Base-by-base conservation (phyloP, 2,329 filamentous ascomycete genomes). In the Aspergillus sojae region DNA sequence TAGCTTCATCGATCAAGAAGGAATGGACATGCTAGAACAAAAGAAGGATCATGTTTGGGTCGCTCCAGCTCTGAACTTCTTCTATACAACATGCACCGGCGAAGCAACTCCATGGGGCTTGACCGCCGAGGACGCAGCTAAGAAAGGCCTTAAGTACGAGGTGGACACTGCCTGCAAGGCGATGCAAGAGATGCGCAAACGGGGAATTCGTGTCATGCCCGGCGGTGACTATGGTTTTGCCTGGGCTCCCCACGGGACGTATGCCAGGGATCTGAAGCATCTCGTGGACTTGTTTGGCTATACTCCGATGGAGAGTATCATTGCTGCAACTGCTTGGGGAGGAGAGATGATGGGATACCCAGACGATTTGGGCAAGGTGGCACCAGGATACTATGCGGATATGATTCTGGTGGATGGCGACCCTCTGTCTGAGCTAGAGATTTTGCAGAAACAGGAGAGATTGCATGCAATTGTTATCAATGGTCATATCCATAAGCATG, bases 201-300 rank as follows among this genome's bases (percentile, higher is more conserved):
- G 80, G n/a, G 80, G 80, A 19, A 80, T 82, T 46, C 71, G 72
- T 0, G 76, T 82, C 0, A 69, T 82, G 2, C 80, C 80, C 5
- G 80, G 79, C 16, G 80, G 77, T 28, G 79, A 82, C 65, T 82
- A 80, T 50, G 79, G 79, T 1, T 82, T 82, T 56, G 76, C 79
- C 1, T 82, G 79, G 80, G 77, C 79, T 1, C 80, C 79, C 1
- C 80, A 82, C 39, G 80, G 80, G 12, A 80, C 71, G 6, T 45
- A 45, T 12, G 43, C 43, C 4, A 45, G 43, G 23, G 43, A 45
- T 14, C 10, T 45, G n/a, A 45, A 45, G 23, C 43, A 45, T 23
- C 43, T 45, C 12, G 43, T 45, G n/a, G 43, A 45, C n/a, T 23
- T 80, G 1, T 72, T 82, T 6, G 78, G 71, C 0, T 82, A 80